These are phyloP conservation scores for Syncephalastrum contaminatum DNA, from an alignment of 371 early-diverging fungal genomes.

Conservation along the genomic window DNA sequence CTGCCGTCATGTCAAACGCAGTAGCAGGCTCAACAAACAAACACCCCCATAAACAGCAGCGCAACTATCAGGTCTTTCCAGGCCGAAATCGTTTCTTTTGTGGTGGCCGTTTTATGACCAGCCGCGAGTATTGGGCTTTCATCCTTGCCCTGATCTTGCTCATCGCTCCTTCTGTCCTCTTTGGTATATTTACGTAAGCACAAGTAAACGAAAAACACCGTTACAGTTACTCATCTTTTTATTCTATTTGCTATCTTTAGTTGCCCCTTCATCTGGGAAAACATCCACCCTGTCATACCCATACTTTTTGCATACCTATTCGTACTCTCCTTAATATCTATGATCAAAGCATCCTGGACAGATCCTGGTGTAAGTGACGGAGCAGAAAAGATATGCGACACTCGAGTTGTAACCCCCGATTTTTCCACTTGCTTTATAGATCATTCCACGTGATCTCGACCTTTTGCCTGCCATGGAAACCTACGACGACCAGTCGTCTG, in stretches of 20 bases:
- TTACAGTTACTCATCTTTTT: neutral
- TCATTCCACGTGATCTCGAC: conserved; percentile 75
- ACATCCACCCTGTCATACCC: conserved; percentile 63
- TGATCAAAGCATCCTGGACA: conserved; percentile 82
- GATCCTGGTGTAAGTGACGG: conserved; percentile 79
- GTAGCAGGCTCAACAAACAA: too few relatives aligned
- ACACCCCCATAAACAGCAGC: neutral
- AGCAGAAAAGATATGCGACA: neutral
- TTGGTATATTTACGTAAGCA: conserved; percentile 70
- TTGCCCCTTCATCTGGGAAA: conserved; percentile 70
- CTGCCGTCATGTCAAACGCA: too few relatives aligned
- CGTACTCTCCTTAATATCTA: conserved; percentile 63
- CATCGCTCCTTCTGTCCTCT: conserved; percentile 63
- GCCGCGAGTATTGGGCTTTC: conserved; percentile 70
- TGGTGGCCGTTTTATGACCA: conserved; percentile 71
- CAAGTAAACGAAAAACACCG: neutral
- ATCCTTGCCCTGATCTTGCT: conserved; percentile 64
- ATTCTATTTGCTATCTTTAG: conserved; percentile 16
- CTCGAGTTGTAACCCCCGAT: neutral
- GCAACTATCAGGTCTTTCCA: conserved; percentile 33
- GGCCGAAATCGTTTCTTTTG: conserved; percentile 63
- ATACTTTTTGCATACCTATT: conserved; percentile 74
- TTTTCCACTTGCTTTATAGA: conserved; percentile 21
- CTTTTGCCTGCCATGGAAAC: conserved; percentile 33
- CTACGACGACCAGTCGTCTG: conserved; percentile 19